Evolutionary conservation across 2,329 filamentous ascomycete genomes (phyloP), one percentile per base, ranked within the genome.

Genomic region (Fusarium tupiense): DNA sequence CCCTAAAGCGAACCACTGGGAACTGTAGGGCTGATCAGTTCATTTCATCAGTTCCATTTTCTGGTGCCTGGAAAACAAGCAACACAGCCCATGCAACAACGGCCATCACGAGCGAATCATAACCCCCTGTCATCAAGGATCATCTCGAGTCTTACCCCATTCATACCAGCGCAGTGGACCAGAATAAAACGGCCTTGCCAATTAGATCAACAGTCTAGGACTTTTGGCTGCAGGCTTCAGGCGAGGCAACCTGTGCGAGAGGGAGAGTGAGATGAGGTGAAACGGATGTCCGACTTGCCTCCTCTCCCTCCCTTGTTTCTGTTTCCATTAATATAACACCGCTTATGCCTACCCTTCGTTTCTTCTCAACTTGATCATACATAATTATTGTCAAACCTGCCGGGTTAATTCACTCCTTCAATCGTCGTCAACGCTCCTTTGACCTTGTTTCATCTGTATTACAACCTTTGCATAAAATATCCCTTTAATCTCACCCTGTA

Each of bases 51-150:
- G 37, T n/a, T 19, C 37, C 68, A 64, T 47, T 67, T 67, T 66
- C 72, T 68, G 76, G 69, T 74, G 76, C 72, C 77, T 78, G 68
- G 71, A 71, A 70, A 54, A 37, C 7, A 69, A 77, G 74, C 72
- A 74, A 76, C 71, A 76, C 70, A 73, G 72, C 74, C 77, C 79
- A 75, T 78, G 76, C 57, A 76, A 80, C 73, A 79, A 61, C 63
- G 79, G 76, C 67, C 79, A 63, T 69, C 81, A 82, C 76, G 77
- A 79, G 77, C 78, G 76, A 79, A 79, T 79, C 78, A 79, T 49
- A 52, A 1, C 10, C 5, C 6, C 9, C 7, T 0, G n/a, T 11
- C 35, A 7, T 37, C 60, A 63, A 61, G 63, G 77, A 73, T 76
- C 60, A 53, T 47, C 61, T 58, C 22, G 35, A 13, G 49, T 22